A percentile compares a stretch with the other conserved stretches of the same genome.
Conservation (phyloP, 169 alveolate genomes). For the Babesia sp. region DNA sequence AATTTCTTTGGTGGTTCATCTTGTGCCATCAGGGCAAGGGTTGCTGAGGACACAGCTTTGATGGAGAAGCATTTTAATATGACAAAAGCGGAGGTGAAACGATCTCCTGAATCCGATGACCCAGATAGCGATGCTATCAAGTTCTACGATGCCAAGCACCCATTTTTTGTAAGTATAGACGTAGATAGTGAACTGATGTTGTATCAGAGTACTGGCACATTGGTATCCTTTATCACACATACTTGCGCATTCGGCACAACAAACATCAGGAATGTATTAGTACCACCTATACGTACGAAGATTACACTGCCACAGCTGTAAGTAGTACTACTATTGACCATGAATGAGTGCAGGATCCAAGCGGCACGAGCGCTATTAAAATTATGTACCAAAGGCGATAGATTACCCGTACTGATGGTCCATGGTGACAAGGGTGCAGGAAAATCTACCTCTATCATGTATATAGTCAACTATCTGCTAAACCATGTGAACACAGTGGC, state of each 20-base stretch:
- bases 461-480: slow-evolving; percentile 51
- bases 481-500: slow-evolving; percentile 49
- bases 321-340: not conserved
- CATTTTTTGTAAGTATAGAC: too few species aligned
- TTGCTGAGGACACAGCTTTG: slow-evolving; percentile 3
- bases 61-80: slow-evolving; percentile 14
- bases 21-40: slow-evolving; percentile 17
- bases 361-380: slow-evolving; percentile 14
- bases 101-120: not conserved
- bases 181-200: too few species aligned
- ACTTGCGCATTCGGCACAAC: slow-evolving; percentile 51
- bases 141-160: not conserved
- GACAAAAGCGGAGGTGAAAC: not conserved
- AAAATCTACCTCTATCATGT: slow-evolving; percentile 42
- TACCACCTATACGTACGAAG: not conserved
- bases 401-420: slow-evolving; percentile 46
- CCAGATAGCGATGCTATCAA: not conserved
- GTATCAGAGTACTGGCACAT: too few species aligned
- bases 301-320: slow-evolving; percentile 30
- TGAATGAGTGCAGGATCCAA: not conserved
- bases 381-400: slow-evolving; percentile 28
- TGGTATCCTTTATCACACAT: slow-evolving; percentile 21
- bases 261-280: slow-evolving; percentile 3
- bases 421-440: slow-evolving; percentile 66
- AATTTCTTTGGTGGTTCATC: slow-evolving; percentile 52